Percentiles rank a stretch among this genome's conserved stretches.
These are phyloP conservation scores for Phalaenopsis aphrodite DNA, from an alignment of 106 monocot genomes.

Conservation along the genomic window DNA sequence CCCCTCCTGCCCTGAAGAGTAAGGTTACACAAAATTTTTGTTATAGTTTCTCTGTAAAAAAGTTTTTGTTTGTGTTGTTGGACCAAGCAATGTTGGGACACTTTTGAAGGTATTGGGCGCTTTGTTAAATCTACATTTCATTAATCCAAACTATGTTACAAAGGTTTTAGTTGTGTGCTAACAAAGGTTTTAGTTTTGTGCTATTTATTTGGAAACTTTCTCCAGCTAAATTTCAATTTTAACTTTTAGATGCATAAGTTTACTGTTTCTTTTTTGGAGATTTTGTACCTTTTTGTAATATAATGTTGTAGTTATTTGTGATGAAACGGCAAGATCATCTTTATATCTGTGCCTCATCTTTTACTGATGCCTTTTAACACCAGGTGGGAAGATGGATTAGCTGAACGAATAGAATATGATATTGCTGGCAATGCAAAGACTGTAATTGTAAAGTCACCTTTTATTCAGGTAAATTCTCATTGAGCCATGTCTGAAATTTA, in stretches of 20 bases:
- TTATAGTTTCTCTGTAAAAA: not conserved
- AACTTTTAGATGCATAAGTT: not conserved
- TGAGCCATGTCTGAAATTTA: not conserved
- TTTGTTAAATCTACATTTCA: not conserved
- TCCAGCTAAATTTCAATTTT: not conserved
- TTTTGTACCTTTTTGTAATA: not conserved
- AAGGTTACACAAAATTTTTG: constrained; percentile 8
- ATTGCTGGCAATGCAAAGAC: constrained; percentile 64
- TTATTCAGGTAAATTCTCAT: constrained; percentile 68
- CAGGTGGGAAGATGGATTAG: constrained; percentile 91
- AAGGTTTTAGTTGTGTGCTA: not conserved
- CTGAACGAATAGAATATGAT: constrained; percentile 64
- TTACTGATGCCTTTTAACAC: not conserved
- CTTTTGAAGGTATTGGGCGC: not conserved
- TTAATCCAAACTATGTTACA: not conserved
- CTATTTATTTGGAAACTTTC: not conserved
- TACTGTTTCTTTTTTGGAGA: not conserved
- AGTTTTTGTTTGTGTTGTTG: constrained; percentile 5
- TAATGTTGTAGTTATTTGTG: not conserved
- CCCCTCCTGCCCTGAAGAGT: constrained; percentile 77
- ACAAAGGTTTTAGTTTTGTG: not conserved
- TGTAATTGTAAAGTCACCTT: constrained; percentile 78
- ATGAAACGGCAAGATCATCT: not conserved
- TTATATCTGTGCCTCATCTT: not conserved
- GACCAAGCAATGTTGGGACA: not conserved